These are phyloP conservation scores for Sungouiella blattae DNA, from an alignment of 805 yeast species.

Conservation along the genomic window DNA sequence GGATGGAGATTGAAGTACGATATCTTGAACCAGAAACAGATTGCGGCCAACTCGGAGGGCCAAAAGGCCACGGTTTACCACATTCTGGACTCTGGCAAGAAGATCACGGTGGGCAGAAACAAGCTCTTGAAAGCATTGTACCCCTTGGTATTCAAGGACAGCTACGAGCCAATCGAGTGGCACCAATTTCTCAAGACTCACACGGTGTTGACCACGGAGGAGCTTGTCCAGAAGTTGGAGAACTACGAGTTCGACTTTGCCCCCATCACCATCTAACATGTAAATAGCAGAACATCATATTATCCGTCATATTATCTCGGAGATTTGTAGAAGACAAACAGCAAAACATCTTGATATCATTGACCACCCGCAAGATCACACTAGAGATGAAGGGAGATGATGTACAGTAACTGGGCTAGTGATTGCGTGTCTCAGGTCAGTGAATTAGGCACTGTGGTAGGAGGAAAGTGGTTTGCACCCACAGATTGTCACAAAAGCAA, in stretches of 20 bases:
- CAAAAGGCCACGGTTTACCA: constrained; percentile 44
- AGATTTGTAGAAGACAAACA: too few relatives aligned
- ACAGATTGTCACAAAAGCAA: too few relatives aligned
- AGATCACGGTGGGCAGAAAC: constrained; percentile 62
- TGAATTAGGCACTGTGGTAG: too few relatives aligned
- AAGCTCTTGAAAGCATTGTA: constrained; percentile 54
- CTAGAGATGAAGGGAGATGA: too few relatives aligned
- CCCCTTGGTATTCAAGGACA: constrained; percentile 45
- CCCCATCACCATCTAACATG: constrained; percentile 20
- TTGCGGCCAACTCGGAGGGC: constrained; percentile 33
- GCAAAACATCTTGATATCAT: too few relatives aligned
- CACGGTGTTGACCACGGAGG: constrained; percentile 43
- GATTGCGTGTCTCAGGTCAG: too few relatives aligned
- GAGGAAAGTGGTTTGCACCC: too few relatives aligned
- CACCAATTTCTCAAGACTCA: constrained; percentile 45
- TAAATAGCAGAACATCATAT: constrained; percentile 3
- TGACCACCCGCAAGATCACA: too few relatives aligned
- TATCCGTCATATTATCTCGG: too few relatives aligned
- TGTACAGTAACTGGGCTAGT: too few relatives aligned
- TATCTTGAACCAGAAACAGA: constrained; percentile 49
- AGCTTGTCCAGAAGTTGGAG: constrained; percentile 50
- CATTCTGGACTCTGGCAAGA: constrained; percentile 38
- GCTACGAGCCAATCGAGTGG: constrained; percentile 43
- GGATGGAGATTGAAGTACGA: constrained; percentile 90
- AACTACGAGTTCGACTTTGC: constrained; percentile 38